These are phyloP conservation scores for Helotiales sp. DNA, from an alignment of 2,329 filamentous ascomycete genomes.

Conservation along the genomic window DNA sequence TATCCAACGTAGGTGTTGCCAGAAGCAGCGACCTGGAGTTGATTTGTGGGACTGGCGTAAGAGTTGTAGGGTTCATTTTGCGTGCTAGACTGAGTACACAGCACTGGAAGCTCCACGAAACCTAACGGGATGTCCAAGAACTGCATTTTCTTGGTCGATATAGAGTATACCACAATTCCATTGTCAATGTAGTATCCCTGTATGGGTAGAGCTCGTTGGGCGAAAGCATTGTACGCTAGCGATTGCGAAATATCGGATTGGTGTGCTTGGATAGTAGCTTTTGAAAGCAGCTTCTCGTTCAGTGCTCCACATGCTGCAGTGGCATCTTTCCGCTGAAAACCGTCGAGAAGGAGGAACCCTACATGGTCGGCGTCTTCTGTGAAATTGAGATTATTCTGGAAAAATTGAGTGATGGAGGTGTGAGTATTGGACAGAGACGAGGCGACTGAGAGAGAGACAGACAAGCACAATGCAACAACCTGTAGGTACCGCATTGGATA, in stretches of 20 bases:
- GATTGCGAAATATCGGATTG: conserved; percentile 45
- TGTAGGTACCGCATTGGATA: background rate
- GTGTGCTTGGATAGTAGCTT: conserved; percentile 42
- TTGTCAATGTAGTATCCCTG: conserved; percentile 44
- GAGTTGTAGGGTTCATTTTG: conserved; percentile 36
- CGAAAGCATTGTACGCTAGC: conserved; percentile 46
- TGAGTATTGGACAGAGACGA: conserved; percentile 34
- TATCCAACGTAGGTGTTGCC: conserved; percentile 50
- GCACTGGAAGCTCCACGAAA: conserved; percentile 42
- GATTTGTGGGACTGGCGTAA: conserved; percentile 37
- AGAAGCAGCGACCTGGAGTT: conserved; percentile 41
- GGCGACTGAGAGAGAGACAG: background rate
- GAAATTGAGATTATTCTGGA: conserved; percentile 55
- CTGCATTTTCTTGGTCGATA: conserved; percentile 35
- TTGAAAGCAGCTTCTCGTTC: conserved; percentile 48
- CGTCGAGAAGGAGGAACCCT: conserved; percentile 50
- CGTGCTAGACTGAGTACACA: conserved; percentile 50
- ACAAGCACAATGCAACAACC: background rate
- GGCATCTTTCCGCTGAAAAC: conserved; percentile 39
- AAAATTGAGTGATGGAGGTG: conserved; percentile 50
- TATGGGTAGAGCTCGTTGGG: conserved; percentile 37
- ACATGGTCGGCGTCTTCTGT: conserved; percentile 53
- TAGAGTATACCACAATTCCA: conserved; percentile 40
- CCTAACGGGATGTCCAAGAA: conserved; percentile 34
- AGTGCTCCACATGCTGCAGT: conserved; percentile 45